Evolutionary conservation across 1,284 basidiomycete genomes (phyloP), one percentile per base, ranked within the genome.

Genomic region (Apiotrichum porosum): DNA sequence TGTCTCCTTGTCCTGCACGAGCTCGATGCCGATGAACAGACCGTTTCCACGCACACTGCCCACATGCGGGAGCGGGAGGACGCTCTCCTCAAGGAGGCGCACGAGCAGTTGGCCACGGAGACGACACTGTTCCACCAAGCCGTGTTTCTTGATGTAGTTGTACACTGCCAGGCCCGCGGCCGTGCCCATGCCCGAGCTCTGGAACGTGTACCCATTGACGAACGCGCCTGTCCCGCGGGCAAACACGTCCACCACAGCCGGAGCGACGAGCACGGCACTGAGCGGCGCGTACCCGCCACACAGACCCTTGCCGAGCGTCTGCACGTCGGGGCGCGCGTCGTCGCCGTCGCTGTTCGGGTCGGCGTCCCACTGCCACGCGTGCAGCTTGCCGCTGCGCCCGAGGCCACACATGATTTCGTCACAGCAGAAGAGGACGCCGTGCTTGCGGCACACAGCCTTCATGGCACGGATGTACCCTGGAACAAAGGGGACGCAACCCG

Each of bases 391-490:
- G 2, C 86, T 69, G 81, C 87, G 81, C 36, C 86, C 88, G 83
- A 89, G 88, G 26, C 88, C 88, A 61, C 83, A 83, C 89, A 85
- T 85, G 52, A 85, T 81, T 72, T 92, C 88, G 63, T 92, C 88
- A 35, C 90, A 78, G 37, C 89, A 86, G 66, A 91, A 83, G n/a
- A 92, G 71, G 1, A 85, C 86, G 6, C 85, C 88, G 57, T 90
- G 85, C 63, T 86, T 86, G 44, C 88, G 80, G 61, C 88, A 90
- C n/a, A 92, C 85, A 8, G 81, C 81, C 62, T 86, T 87, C 81
- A 91, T 87, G 4, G 85, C 85, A 66, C 49, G 34, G 43, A 73
- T 57, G 51, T 73, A 74, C 1, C 70, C 69, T 3, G 63, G 58
- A 1, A 63, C 53, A 22, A 65, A 57, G 9, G 58, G 54, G 2